These are phyloP conservation scores for Phylloporus rhodoxanthus DNA, from an alignment of 768 basidiomycete species.

Conservation along the genomic window DNA sequence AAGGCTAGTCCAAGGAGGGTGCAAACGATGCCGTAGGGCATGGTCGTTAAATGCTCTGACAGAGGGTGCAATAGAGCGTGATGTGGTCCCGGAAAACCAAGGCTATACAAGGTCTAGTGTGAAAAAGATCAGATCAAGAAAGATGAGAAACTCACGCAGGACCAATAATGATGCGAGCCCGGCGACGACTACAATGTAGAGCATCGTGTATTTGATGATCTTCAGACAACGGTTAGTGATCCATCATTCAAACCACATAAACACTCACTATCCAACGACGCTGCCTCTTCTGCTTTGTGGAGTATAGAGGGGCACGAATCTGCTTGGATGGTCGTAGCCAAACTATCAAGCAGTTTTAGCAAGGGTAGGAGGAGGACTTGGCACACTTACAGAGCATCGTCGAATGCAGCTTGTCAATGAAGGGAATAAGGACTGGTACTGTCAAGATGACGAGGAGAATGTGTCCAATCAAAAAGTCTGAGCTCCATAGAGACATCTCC, in stretches of 20 bases:
- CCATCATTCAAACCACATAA: background rate
- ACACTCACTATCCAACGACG: conserved; percentile 78
- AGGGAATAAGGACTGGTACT: conserved; percentile 79
- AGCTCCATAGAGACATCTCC: conserved; percentile 95
- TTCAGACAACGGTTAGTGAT: conserved; percentile 23
- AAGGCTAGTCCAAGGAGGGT: conserved; percentile 9
- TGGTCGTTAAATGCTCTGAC: conserved; percentile 71
- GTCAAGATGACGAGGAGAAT: conserved; percentile 84
- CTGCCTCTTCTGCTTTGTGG: conserved; percentile 88
- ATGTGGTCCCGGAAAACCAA: conserved; percentile 77
- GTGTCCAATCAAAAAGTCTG: conserved; percentile 86
- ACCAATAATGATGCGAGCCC: conserved; percentile 76
- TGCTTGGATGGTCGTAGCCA: conserved; percentile 95
- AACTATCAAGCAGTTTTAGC: conserved; percentile 42
- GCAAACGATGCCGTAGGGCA: conserved; percentile 1
- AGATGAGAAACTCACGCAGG: conserved; percentile 53
- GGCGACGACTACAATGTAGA: conserved; percentile 74
- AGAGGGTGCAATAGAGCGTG: conserved; percentile 73
- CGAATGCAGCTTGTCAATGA: conserved; percentile 82
- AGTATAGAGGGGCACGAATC: conserved; percentile 89
- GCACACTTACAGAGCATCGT: conserved; percentile 77
- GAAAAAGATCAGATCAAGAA: conserved; percentile 10
- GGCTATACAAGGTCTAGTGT: conserved; percentile 40
- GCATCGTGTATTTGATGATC: conserved; percentile 79
- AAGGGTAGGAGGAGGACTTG: background rate